Conservation (phyloP, 2,329 filamentous ascomycete genomes). For the Trichoderma sp. region DNA sequence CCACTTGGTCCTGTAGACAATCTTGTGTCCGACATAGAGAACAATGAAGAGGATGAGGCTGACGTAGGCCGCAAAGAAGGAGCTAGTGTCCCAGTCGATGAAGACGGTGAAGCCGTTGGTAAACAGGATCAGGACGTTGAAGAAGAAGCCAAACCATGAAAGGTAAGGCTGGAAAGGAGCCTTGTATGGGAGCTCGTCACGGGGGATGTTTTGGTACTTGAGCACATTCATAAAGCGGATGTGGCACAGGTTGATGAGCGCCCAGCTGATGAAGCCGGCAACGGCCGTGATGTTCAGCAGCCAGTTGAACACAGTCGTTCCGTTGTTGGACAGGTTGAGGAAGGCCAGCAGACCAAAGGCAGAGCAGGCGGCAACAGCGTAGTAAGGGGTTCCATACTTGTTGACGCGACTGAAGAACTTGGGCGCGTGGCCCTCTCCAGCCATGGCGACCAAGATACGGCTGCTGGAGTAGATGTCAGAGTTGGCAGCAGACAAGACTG, state of each 20-base stretch:
- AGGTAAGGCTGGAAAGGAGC: slow-evolving; percentile 65
- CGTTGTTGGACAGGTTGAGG: slow-evolving; percentile 62
- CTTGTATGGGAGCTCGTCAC: slow-evolving; percentile 59
- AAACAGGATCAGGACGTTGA: slow-evolving; percentile 63
- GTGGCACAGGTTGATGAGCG: slow-evolving; percentile 64
- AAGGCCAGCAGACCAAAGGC: slow-evolving; percentile 65
- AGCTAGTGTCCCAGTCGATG: slow-evolving; percentile 59
- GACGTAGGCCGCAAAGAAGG: slow-evolving; percentile 66
- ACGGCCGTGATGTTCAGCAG: slow-evolving; percentile 70
- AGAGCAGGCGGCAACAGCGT: slow-evolving; percentile 55
- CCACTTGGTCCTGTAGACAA: slow-evolving; percentile 43
- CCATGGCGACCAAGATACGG: slow-evolving; percentile 67
- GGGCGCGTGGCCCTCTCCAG: slow-evolving; percentile 65
- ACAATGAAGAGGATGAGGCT: slow-evolving; percentile 64
- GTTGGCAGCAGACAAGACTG: slow-evolving; percentile 76
- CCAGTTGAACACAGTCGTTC: slow-evolving; percentile 68
- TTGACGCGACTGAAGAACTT: slow-evolving; percentile 61
- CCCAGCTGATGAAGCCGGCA: slow-evolving; percentile 71
- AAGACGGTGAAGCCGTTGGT: slow-evolving; percentile 71
- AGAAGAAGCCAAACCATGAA: slow-evolving; percentile 66
- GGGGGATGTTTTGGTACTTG: slow-evolving; percentile 56
- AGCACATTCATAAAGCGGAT: slow-evolving; percentile 66
- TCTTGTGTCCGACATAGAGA: slow-evolving; percentile 63
- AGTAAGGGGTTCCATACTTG: slow-evolving; percentile 62
- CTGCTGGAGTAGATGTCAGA: slow-evolving; percentile 75